Conservation (phyloP, 352 stramenopile species). For the Pythium apleroticum region DNA sequence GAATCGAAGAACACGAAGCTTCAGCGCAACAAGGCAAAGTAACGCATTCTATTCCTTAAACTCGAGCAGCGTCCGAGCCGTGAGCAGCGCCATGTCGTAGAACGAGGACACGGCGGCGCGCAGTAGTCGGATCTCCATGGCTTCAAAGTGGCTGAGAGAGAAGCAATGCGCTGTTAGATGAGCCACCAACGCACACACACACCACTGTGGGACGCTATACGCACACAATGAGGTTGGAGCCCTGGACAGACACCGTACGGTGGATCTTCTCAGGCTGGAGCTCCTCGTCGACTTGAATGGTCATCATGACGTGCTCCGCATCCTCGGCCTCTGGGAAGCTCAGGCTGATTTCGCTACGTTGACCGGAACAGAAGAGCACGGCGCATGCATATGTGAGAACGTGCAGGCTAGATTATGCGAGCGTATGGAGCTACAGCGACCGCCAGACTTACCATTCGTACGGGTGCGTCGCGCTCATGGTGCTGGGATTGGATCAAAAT, state of each 20-base stretch:
- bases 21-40: neutral
- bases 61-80: constrained; percentile 75
- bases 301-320: constrained; percentile 69
- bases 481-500: constrained; percentile 1
- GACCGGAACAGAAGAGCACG: neutral
- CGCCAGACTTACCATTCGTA: constrained; percentile 66
- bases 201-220: constrained; percentile 13
- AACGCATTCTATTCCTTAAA: constrained; percentile 67
- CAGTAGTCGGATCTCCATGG: constrained; percentile 81
- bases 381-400: neutral
- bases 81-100: constrained; percentile 83
- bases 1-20: neutral
- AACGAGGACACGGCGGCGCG: constrained; percentile 84
- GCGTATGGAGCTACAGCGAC: neutral
- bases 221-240: constrained; percentile 67
- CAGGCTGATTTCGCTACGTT: constrained; percentile 60
- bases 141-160: constrained; percentile 63
- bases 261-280: constrained; percentile 87
- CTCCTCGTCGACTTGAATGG: constrained; percentile 86
- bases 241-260: constrained; percentile 63
- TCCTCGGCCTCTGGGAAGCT: constrained; percentile 66
- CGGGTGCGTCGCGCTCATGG: constrained; percentile 57
- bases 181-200: neutral
- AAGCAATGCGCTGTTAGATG: neutral
- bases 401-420: neutral